Evolutionary conservation across 2,329 filamentous ascomycete species (phyloP).

Genomic region (Helotiales sp.): DNA sequence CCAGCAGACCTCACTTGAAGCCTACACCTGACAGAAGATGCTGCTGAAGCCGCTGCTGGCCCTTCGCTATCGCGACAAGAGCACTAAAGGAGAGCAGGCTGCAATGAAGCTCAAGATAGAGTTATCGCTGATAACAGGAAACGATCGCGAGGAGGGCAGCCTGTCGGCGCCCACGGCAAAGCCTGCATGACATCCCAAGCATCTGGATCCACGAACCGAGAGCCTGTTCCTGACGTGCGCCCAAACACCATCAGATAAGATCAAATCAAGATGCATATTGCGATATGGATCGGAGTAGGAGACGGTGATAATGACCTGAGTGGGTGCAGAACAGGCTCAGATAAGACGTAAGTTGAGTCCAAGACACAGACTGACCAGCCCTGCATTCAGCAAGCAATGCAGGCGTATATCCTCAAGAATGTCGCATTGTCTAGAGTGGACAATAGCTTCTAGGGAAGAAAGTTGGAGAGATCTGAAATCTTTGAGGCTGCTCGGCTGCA

Average conservation of each 20-base stretch:
- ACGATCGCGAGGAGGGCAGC: not conserved
- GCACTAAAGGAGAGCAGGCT: not conserved
- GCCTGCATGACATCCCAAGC: not conserved
- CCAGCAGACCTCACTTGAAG: not conserved
- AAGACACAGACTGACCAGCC: not conserved
- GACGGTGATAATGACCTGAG: not conserved
- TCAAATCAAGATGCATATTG: not conserved
- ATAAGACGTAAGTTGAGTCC: not conserved
- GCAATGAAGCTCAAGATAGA: not conserved
- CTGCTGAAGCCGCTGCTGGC: not conserved
- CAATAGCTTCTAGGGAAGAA: too few species aligned
- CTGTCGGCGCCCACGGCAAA: not conserved
- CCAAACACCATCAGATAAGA: not conserved
- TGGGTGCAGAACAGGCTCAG: not conserved
- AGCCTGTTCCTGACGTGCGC: not conserved
- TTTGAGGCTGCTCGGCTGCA: not conserved
- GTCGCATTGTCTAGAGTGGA: too few species aligned
- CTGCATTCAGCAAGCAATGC: not conserved
- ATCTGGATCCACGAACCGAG: not conserved
- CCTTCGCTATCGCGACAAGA: not conserved
- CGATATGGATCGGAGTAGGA: not conserved
- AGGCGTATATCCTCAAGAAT: not conserved
- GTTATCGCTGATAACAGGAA: not conserved
- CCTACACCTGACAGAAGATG: not conserved
- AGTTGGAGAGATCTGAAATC: not conserved